phyloP scores from a whole-genome alignment of 2,329 filamentous ascomycete genomes.

The Aphanoascus verrucosus region DNA sequence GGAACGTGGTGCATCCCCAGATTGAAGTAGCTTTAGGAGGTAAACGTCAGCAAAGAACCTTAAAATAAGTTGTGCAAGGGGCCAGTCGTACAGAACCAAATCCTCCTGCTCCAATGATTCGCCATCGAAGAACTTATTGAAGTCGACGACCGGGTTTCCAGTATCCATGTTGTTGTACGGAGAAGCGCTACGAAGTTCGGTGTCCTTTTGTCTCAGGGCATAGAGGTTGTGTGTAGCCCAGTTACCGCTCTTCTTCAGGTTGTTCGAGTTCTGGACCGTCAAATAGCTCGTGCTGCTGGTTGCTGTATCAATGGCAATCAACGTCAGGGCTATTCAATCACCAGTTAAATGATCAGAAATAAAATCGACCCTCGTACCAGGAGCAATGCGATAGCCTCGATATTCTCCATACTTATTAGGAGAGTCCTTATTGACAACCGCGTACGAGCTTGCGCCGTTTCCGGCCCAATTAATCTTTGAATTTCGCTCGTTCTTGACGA shows the following conservation, averaged over 20 bases:
- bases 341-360: neutral
- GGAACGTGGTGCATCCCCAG: constrained; percentile 50
- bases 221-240: constrained; percentile 45
- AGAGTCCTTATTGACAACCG: constrained; percentile 43
- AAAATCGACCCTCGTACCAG: neutral
- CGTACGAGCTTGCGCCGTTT: constrained; percentile 40
- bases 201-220: constrained; percentile 27
- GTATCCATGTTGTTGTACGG: constrained; percentile 11
- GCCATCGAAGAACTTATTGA: constrained; percentile 36
- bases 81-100: constrained; percentile 36
- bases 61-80: neutral
- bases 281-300: constrained; percentile 32
- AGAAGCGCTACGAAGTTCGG: constrained; percentile 14
- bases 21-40: constrained; percentile 29
- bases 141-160: constrained; percentile 27
- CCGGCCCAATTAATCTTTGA: constrained; percentile 38
- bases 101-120: constrained; percentile 36
- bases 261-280: constrained; percentile 41
- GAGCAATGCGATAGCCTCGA: constrained; percentile 33
- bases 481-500: constrained; percentile 35
- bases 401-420: constrained; percentile 43
- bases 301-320: neutral
- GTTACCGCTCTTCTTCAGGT: constrained; percentile 36
- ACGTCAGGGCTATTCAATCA: neutral
- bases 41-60: neutral